Percentiles rank a stretch among this genome's conserved stretches.
Evolutionary conservation across 352 stramenopile species (phyloP).

Genomic region (Globisporangium rhizosaccharum): DNA sequence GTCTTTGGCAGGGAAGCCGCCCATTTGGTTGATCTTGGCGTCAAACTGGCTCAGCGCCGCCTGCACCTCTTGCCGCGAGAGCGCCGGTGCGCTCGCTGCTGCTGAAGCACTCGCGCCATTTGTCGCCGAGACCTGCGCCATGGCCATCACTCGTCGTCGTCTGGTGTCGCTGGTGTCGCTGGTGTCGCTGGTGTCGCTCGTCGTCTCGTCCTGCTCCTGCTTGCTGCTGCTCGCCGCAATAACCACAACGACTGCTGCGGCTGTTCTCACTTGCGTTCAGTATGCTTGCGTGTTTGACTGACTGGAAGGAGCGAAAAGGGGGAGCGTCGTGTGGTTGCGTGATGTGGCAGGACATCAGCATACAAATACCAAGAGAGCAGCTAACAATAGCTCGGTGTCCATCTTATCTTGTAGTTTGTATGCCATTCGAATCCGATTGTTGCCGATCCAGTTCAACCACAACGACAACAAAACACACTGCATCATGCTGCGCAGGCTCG

Average conservation of each 20-base stretch:
- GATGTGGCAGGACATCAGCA: background rate
- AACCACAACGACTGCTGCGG: too few relatives aligned
- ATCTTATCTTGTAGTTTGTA: too few relatives aligned
- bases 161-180: background rate
- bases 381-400: too few relatives aligned
- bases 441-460: too few relatives aligned
- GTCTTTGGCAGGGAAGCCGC: slow-evolving; percentile 83
- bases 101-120: background rate
- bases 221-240: too few relatives aligned
- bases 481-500: background rate
- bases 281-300: background rate
- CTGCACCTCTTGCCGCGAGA: slow-evolving; percentile 38
- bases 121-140: background rate
- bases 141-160: background rate
- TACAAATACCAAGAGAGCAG: background rate
- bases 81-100: background rate
- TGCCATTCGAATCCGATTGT: too few relatives aligned
- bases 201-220: too few relatives aligned
- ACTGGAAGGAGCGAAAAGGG: background rate
- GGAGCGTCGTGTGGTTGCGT: background rate
- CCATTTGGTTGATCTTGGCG: slow-evolving; percentile 82
- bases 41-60: slow-evolving; percentile 70
- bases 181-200: background rate
- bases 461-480: too few relatives aligned
- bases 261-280: background rate